A percentile compares a stretch with the other conserved stretches of the same genome.
These are phyloP conservation scores for Aquanectria penicillioides DNA, from an alignment of 2,329 filamentous ascomycete genomes.

Conservation along the genomic window DNA sequence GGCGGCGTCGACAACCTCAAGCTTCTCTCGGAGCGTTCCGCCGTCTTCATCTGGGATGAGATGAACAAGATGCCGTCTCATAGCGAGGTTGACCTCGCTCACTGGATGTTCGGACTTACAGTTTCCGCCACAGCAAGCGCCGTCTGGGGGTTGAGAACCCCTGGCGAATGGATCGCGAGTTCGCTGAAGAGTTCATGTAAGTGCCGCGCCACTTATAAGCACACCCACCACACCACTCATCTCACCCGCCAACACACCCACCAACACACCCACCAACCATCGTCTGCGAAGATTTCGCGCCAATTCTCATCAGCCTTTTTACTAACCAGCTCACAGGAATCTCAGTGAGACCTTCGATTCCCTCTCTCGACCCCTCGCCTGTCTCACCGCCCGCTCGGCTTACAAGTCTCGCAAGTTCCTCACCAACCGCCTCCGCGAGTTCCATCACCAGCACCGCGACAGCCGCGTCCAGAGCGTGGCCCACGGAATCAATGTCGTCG, in stretches of 20 bases:
- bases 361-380: conserved; percentile 39
- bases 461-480: conserved; percentile 37
- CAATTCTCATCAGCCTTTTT: too few species aligned
- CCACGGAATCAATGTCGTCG: conserved; percentile 45
- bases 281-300: too few species aligned
- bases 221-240: not conserved
- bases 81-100: conserved; percentile 36
- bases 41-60: conserved; percentile 31
- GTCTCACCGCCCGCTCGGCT: conserved; percentile 40
- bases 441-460: conserved; percentile 39
- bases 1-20: conserved; percentile 35
- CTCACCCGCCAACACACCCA: not conserved
- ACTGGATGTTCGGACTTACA: conserved; percentile 43
- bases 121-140: conserved; percentile 45
- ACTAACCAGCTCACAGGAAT: conserved; percentile 27
- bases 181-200: conserved; percentile 45
- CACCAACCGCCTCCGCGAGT: conserved; percentile 35
- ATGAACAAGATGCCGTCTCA: conserved; percentile 31
- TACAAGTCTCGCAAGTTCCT: conserved; percentile 42
- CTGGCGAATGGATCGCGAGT: conserved; percentile 44
- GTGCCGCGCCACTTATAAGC: not conserved
- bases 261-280: conserved; percentile 18
- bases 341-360: conserved; percentile 44
- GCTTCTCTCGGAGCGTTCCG: conserved; percentile 35
- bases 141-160: conserved; percentile 46